phyloP scores from a whole-genome alignment of 305 asterid species.

The Withania somnifera region DNA sequence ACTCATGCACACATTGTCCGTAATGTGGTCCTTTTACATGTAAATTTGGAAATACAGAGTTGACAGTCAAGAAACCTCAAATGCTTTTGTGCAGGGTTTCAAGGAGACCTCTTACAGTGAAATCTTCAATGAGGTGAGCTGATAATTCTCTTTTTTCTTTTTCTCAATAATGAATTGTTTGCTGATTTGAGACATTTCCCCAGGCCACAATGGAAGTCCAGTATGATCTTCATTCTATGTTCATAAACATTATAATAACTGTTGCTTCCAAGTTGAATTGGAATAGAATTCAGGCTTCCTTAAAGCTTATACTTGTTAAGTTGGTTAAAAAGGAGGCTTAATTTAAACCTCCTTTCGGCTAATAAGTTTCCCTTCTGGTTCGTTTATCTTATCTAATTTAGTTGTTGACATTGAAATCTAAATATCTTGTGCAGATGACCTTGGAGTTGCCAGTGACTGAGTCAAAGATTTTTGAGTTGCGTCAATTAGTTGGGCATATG shows the following conservation, averaged over 20 bases:
- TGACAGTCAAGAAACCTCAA: not conserved
- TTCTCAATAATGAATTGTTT: not conserved
- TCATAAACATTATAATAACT: not conserved
- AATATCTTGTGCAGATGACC: constrained; percentile 41
- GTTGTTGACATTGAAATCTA: no score
- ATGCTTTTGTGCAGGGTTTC: constrained; percentile 50
- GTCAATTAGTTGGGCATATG: constrained; percentile 23
- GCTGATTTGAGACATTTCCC: not conserved
- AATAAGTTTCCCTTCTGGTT: not conserved
- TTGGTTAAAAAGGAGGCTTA: not conserved
- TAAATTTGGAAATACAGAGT: not conserved
- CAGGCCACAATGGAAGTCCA: not conserved
- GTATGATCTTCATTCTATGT: not conserved
- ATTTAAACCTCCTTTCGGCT: not conserved
- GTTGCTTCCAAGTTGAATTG: not conserved
- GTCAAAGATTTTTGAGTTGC: constrained; percentile 46
- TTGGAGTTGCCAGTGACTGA: constrained; percentile 49
- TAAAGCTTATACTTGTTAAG: not conserved
- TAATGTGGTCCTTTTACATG: not conserved
- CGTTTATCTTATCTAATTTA: not conserved
- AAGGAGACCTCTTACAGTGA: constrained; percentile 51
- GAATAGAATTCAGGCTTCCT: not conserved
- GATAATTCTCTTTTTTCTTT: not conserved
- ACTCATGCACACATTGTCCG: not conserved
- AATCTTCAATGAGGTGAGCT: constrained; percentile 75